Conservation (phyloP, 1,284 basidiomycete species). For the Flammula alnicola region DNA sequence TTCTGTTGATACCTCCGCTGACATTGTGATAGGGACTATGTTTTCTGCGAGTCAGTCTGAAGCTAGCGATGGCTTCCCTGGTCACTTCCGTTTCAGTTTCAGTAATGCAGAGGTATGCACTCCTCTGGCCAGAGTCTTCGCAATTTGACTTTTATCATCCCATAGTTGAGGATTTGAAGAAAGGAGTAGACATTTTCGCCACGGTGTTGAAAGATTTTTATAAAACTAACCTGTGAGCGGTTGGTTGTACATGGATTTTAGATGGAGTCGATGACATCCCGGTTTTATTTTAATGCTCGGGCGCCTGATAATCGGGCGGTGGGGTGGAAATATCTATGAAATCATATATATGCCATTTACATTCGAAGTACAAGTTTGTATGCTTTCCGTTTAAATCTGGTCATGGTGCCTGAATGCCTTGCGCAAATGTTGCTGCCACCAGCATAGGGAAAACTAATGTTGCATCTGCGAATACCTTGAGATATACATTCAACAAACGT, state of each 20-base stretch:
- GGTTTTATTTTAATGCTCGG: too few relatives aligned
- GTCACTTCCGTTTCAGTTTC: constrained; percentile 70
- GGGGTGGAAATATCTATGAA: too few relatives aligned
- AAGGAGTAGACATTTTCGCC: constrained; percentile 50
- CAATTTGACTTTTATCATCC: constrained; percentile 1
- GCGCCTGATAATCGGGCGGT: too few relatives aligned
- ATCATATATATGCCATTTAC: background rate
- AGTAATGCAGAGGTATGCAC: constrained; percentile 55
- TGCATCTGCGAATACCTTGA: constrained; percentile 76
- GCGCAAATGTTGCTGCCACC: constrained; percentile 86
- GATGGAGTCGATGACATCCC: too few relatives aligned
- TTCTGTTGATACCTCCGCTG: too few relatives aligned
- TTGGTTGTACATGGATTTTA: too few relatives aligned
- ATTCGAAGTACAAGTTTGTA: background rate
- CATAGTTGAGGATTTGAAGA: constrained; percentile 48
- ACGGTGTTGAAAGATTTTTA: constrained; percentile 40
- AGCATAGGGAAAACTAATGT: constrained; percentile 91
- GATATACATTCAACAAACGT: background rate
- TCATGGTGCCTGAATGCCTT: constrained; percentile 35
- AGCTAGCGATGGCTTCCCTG: constrained; percentile 38
- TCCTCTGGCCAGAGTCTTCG: background rate
- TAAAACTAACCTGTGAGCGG: too few relatives aligned
- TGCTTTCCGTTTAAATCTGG: background rate
- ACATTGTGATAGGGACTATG: constrained; percentile 39
- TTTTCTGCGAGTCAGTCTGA: constrained; percentile 51